These are phyloP conservation scores for Musa acuminata DNA, from an alignment of 176 grass and related monocot species.

Conservation along the genomic window DNA sequence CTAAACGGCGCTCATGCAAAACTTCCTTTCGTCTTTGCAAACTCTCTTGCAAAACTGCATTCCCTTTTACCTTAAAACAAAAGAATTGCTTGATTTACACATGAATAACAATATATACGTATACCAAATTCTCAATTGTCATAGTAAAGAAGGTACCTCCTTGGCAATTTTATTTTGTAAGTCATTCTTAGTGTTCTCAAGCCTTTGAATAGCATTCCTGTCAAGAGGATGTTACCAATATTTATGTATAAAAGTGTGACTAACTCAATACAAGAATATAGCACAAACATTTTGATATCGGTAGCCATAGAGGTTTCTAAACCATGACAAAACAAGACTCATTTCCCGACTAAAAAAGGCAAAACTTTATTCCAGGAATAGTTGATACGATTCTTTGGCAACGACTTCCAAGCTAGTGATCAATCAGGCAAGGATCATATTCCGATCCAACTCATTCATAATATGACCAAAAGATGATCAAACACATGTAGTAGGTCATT, in stretches of 20 bases:
- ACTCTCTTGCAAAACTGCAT: slow-evolving; percentile 54
- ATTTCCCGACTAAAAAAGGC: background rate
- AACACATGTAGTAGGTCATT: no score
- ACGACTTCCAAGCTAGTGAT: background rate
- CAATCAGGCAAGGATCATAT: background rate
- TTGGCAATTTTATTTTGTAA: slow-evolving; percentile 81
- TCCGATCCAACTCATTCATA: background rate
- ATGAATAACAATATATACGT: background rate
- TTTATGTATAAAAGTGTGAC: background rate
- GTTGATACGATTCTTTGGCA: background rate
- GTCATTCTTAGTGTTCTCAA: slow-evolving; percentile 71
- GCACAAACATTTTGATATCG: no score
- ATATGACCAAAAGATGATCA: background rate
- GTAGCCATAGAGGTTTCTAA: no score
- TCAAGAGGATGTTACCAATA: slow-evolving; percentile 10
- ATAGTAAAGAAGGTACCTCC: slow-evolving; percentile 39
- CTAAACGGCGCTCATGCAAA: slow-evolving; percentile 54
- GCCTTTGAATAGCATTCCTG: slow-evolving; percentile 63
- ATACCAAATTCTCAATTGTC: background rate
- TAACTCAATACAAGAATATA: no score
- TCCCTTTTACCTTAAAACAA: slow-evolving; percentile 74
- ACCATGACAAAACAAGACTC: no score
- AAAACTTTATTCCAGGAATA: background rate
- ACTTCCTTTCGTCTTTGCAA: slow-evolving; percentile 56
- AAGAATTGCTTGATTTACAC: background rate